These are phyloP conservation scores for Agaricus blazei DNA, from an alignment of 768 basidiomycete species.

Conservation along the genomic window DNA sequence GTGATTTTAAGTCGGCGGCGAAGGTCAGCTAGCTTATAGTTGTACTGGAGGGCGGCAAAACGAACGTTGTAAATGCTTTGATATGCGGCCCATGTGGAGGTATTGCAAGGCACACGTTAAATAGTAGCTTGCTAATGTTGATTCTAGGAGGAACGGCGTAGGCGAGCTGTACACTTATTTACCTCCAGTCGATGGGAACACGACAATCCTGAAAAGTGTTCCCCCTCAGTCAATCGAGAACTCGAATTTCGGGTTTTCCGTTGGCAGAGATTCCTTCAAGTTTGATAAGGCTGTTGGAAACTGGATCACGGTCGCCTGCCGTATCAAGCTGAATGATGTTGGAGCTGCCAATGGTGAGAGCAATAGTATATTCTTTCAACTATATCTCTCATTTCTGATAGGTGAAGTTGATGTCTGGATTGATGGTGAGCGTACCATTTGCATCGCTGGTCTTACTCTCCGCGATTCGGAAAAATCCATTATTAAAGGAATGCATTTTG, in stretches of 20 bases:
- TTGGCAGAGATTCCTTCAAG: slow-evolving; percentile 60
- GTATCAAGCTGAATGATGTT: slow-evolving; percentile 64
- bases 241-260: slow-evolving; percentile 57
- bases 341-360: slow-evolving; percentile 50
- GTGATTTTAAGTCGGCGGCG: slow-evolving; percentile 43
- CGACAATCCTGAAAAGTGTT: slow-evolving; percentile 33
- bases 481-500: slow-evolving; percentile 67
- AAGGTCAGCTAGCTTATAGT: slow-evolving; percentile 50
- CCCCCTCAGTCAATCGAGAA: slow-evolving; percentile 48
- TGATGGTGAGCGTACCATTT: slow-evolving; percentile 54
- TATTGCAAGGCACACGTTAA: slow-evolving; percentile 16
- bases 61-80: slow-evolving; percentile 61
- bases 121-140: background rate
- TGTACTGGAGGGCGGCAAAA: slow-evolving; percentile 68
- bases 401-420: slow-evolving; percentile 66
- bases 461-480: slow-evolving; percentile 35
- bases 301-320: slow-evolving; percentile 62
- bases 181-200: slow-evolving; percentile 45
- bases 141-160: slow-evolving; percentile 37
- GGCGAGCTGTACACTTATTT: slow-evolving; percentile 72
- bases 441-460: slow-evolving; percentile 42
- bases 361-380: background rate
- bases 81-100: slow-evolving; percentile 75
- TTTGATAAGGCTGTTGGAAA: slow-evolving; percentile 44
- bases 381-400: slow-evolving; percentile 15